phyloP scores from a whole-genome alignment of 1,139 yeast species.

The Saccharomyces hybrid region DNA sequence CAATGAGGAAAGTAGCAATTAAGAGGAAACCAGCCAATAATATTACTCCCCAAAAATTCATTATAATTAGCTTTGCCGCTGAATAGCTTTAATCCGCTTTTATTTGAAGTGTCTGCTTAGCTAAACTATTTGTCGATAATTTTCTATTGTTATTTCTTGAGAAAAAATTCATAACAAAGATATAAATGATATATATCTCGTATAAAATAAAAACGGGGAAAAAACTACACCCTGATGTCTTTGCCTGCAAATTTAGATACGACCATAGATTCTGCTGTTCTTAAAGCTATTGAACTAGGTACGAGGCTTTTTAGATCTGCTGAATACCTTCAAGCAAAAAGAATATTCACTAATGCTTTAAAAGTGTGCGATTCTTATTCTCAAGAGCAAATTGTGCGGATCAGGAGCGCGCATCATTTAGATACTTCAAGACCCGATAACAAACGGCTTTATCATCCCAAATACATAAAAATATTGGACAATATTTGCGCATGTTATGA shows the following conservation, averaged over 20 bases:
- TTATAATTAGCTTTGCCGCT: constrained; percentile 5
- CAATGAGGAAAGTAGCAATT: constrained; percentile 30
- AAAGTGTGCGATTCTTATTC: constrained; percentile 21
- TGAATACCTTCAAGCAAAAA: constrained; percentile 22
- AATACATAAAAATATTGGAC: constrained; percentile 32
- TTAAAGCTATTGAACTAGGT: constrained; percentile 26
- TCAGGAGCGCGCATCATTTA: constrained; percentile 15
- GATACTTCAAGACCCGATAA: constrained; percentile 5
- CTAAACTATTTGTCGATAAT: not conserved
- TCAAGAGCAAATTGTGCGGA: constrained; percentile 12
- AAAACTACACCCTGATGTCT: not conserved
- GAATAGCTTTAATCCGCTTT: not conserved
- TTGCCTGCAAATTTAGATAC: not conserved
- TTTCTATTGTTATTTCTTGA: not conserved
- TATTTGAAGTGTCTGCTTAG: not conserved
- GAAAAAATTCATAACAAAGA: not conserved
- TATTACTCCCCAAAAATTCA: constrained; percentile 11
- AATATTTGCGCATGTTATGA: constrained; percentile 52
- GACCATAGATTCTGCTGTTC: not conserved
- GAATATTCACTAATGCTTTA: constrained; percentile 24
- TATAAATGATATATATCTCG: not conserved
- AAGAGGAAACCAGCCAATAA: constrained; percentile 16
- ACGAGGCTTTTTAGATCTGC: constrained; percentile 22
- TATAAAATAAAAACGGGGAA: not conserved
- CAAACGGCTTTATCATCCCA: constrained; percentile 27